A percentile compares a stretch with the other conserved stretches of the same genome.
Conservation (phyloP, 2,329 filamentous ascomycete genomes). For the Polytolypa hystricis region DNA sequence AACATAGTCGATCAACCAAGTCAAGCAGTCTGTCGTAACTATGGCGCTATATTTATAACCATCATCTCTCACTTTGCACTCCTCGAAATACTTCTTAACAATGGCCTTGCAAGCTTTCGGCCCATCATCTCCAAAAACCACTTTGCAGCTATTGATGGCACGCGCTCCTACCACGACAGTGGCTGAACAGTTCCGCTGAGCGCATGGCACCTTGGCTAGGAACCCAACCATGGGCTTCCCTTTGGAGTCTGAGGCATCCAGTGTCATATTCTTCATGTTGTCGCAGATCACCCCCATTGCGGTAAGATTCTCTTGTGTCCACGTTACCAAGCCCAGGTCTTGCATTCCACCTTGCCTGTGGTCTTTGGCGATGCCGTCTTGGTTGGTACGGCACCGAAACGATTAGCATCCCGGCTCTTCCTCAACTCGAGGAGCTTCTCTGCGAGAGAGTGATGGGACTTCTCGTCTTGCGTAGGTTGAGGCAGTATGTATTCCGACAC, state of each 20-base stretch:
- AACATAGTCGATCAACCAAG: slow-evolving; percentile 1
- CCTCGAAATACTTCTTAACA: neutral
- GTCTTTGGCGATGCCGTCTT: neutral
- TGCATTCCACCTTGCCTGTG: neutral
- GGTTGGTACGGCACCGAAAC: neutral
- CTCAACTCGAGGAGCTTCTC: neutral
- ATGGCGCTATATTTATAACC: slow-evolving; percentile 1
- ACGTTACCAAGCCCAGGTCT: neutral
- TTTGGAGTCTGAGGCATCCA: neutral
- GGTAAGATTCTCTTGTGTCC: neutral
- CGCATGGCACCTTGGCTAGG: neutral
- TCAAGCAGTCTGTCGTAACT: neutral
- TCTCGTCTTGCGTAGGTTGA: neutral
- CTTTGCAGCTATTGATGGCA: neutral
- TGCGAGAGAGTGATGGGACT: neutral
- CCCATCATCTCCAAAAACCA: neutral
- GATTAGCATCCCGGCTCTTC: slow-evolving; percentile 1
- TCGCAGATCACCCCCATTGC: slow-evolving; percentile 1
- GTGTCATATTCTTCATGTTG: neutral
- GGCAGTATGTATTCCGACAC: no score
- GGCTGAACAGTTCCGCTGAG: neutral
- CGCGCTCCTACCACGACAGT: neutral
- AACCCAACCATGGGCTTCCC: neutral
- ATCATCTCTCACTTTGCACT: slow-evolving; percentile 1
- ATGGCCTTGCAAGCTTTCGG: neutral